Evolutionary conservation across 73 alveolate genomes (phyloP), one percentile per base, ranked within the genome.

Genomic region (Paramecium octaurelia): DNA sequence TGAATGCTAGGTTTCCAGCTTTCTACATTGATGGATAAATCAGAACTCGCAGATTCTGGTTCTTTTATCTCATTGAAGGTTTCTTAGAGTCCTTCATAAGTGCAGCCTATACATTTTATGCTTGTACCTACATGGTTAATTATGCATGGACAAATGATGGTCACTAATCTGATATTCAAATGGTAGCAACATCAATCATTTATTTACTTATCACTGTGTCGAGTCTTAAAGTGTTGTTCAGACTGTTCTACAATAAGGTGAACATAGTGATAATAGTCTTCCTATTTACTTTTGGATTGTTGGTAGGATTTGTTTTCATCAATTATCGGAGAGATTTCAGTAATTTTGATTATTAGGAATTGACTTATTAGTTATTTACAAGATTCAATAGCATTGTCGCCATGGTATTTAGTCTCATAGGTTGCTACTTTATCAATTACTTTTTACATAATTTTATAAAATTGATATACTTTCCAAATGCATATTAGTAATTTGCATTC

Each of bases 1-100:
- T 89, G 4, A 48, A 70, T 64, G 24, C 20, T 27, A 31, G 36
- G 31, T 71, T 71, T 64, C 94, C 94, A 24, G 86, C 92, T 0
- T 54, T 89, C 8, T 89, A 89, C 29, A 73, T 89, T 71, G 86
- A 77, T 42, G 94, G 94, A 44, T 44, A 89, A 46, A 60, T 89
- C n/a, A 83, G 64, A 89, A 71, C 70, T 10, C 84, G 88, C 8
- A 64, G 91, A 42, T 54, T 89, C 16, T 71, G 71, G 31, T 68
- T 60, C 16, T 44, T 20, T 73, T 89, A 89, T 36, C 6, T 89
- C 1, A 35, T 89, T 34, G 88, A 89, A 71, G 75, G 94, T 0
- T 59, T 89, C 12, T 27, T 89, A 18, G 94, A 89, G 40, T 50
- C 88, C 11, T 70, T 89, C 57, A 7, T 89, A 0, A 27, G 58